Evolutionary conservation across 169 alveolate species (phyloP).

Genomic region (Eimeria praecox): DNA sequence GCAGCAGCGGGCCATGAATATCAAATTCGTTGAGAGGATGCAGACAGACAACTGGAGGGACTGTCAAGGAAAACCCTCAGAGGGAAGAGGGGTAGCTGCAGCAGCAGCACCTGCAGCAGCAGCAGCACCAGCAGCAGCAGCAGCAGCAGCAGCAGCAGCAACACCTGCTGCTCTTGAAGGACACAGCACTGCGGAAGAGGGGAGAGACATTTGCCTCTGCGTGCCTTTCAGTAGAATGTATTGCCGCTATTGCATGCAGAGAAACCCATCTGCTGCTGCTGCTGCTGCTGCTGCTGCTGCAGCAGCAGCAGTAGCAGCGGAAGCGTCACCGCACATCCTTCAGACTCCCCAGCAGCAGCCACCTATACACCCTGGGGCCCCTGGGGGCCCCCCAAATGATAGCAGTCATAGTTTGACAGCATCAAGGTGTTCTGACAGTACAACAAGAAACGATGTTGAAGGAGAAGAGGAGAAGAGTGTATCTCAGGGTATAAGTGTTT

Average conservation of each 20-base stretch:
- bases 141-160: constrained; percentile 17
- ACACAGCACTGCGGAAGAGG: not conserved
- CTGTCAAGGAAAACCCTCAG: not conserved
- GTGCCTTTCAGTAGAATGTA: constrained; percentile 2
- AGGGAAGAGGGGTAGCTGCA: not conserved
- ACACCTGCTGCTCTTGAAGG: not conserved
- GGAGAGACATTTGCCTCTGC: not conserved
- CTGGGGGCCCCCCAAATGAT: not conserved
- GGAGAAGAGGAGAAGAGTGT: too few relatives aligned
- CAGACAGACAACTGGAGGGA: not conserved
- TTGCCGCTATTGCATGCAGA: not conserved
- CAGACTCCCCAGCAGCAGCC: not conserved
- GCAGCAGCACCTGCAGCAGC: constrained; percentile 1
- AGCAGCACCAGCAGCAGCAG: not conserved
- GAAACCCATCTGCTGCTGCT: not conserved
- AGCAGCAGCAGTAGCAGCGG: constrained; percentile 4
- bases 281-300: constrained; percentile 13
- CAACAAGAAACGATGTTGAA: too few relatives aligned
- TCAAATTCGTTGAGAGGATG: not conserved
- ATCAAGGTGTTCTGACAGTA: too few relatives aligned
- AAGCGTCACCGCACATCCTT: not conserved
- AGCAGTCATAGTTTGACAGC: too few relatives aligned
- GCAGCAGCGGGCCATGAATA: not conserved
- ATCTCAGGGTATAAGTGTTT: too few relatives aligned
- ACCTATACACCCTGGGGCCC: not conserved